A percentile compares a stretch with the other conserved stretches of the same genome.
phyloP scores from a whole-genome alignment of 75 land plant genomes.

The Isoetes taiwanensis region DNA sequence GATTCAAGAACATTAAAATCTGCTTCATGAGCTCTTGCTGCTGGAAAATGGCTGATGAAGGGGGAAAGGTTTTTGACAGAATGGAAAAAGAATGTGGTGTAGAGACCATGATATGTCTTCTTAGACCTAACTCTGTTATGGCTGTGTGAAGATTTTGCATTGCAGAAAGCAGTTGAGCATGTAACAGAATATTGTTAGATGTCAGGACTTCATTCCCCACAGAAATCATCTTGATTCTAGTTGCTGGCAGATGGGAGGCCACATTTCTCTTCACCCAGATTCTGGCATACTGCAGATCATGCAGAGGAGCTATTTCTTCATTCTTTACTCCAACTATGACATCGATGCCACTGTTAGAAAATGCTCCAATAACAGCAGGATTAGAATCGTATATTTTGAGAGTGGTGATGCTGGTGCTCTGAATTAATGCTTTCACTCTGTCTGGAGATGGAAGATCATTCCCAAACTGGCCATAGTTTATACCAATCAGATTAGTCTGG shows the following conservation, averaged over 20 bases:
- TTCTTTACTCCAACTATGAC: slow-evolving; percentile 46
- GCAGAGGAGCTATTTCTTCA: slow-evolving; percentile 39
- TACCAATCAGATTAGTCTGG: too few species aligned
- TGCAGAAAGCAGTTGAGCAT: slow-evolving; percentile 32
- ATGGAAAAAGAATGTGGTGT: slow-evolving; percentile 36
- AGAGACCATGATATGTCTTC: slow-evolving; percentile 20
- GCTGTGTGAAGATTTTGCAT: slow-evolving; percentile 33
- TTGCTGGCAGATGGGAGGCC: slow-evolving; percentile 27
- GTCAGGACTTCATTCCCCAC: slow-evolving; percentile 56
- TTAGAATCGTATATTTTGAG: slow-evolving; percentile 60
- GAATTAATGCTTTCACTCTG: slow-evolving; percentile 41
- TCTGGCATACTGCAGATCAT: slow-evolving; percentile 15
- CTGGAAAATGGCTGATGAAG: slow-evolving; percentile 23
- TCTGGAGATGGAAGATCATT: slow-evolving; percentile 55
- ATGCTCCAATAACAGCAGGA: slow-evolving; percentile 43
- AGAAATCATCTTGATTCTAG: slow-evolving; percentile 30
- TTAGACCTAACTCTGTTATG: slow-evolving; percentile 7
- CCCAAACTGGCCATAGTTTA: slow-evolving; percentile 65
- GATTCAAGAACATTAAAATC: slow-evolving; percentile 26
- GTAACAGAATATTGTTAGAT: slow-evolving; percentile 20
- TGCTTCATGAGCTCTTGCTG: slow-evolving; percentile 20
- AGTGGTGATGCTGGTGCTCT: slow-evolving; percentile 40
- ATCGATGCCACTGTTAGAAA: slow-evolving; percentile 38
- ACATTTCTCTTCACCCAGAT: slow-evolving; percentile 37
- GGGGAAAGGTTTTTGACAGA: slow-evolving; percentile 27